These are phyloP conservation scores for Cucurbitaria berberidis DNA, from an alignment of 2,329 filamentous ascomycete genomes.

Conservation along the genomic window DNA sequence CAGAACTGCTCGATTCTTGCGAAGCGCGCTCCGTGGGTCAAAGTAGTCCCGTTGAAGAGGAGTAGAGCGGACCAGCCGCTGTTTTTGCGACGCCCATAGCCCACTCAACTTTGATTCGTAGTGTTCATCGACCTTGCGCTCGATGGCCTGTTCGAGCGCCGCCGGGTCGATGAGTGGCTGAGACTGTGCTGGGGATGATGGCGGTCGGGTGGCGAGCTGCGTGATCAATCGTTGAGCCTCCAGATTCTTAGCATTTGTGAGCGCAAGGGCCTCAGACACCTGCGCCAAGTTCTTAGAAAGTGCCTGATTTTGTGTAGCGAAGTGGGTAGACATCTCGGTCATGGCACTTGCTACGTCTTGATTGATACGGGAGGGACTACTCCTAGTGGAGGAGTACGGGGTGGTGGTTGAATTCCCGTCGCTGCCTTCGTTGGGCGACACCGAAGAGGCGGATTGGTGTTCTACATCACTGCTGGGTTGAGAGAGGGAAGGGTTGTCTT, in stretches of 20 bases:
- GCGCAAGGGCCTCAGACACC: background rate
- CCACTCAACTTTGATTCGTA: background rate
- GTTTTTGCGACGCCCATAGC: background rate
- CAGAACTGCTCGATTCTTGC: background rate
- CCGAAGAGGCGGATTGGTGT: too few species aligned
- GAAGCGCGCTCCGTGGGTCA: background rate
- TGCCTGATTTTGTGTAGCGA: background rate
- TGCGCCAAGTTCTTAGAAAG: background rate
- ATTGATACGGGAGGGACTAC: background rate
- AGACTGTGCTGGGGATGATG: background rate
- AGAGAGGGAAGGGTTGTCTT: too few species aligned
- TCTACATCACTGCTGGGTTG: too few species aligned
- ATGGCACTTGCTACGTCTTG: background rate
- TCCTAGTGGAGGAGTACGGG: background rate
- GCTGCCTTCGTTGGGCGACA: too few species aligned
- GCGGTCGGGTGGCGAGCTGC: background rate
- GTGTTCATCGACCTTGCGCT: background rate
- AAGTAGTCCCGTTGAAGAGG: background rate
- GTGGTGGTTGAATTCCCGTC: too few species aligned
- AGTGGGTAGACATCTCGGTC: background rate
- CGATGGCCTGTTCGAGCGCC: background rate
- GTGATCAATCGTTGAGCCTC: background rate
- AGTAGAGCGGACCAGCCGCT: background rate
- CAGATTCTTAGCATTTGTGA: background rate
- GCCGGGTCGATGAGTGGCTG: background rate